A percentile compares a stretch with the other conserved stretches of the same genome.
Conservation (phyloP, 2,329 filamentous ascomycete genomes). For the Calonectria multiphialidica region DNA sequence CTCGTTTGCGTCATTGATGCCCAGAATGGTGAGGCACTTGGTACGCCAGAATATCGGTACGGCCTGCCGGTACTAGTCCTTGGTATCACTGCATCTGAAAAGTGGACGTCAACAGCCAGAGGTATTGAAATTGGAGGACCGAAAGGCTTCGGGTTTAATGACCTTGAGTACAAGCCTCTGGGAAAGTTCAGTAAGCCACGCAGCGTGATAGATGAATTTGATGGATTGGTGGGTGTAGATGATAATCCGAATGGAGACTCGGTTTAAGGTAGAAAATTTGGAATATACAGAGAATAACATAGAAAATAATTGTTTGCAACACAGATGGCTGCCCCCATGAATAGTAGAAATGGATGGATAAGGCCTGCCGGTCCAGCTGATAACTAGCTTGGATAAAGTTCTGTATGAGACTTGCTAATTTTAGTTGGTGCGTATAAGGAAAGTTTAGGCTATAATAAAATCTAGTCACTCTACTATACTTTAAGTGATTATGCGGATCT, state of each 20-base stretch:
- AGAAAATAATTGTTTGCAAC: neutral
- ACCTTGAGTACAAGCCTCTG: slow-evolving; percentile 60
- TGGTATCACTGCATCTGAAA: slow-evolving; percentile 58
- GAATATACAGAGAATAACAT: neutral
- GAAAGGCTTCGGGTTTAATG: slow-evolving; percentile 59
- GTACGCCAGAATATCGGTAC: slow-evolving; percentile 68
- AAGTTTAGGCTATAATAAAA: too few species aligned
- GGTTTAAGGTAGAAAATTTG: neutral
- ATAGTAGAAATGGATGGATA: too few species aligned
- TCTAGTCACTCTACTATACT: too few species aligned
- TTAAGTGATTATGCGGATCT: too few species aligned
- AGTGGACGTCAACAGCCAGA: slow-evolving; percentile 57
- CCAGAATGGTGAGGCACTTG: slow-evolving; percentile 68
- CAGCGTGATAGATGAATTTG: slow-evolving; percentile 66
- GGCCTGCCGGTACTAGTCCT: slow-evolving; percentile 63
- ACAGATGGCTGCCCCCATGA: neutral
- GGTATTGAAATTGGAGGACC: slow-evolving; percentile 64
- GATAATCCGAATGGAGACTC: neutral
- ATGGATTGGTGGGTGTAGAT: neutral
- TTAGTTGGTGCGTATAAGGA: too few species aligned
- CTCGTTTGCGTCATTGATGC: slow-evolving; percentile 67
- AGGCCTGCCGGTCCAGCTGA: too few species aligned
- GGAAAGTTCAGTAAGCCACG: slow-evolving; percentile 61
- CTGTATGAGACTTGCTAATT: too few species aligned
- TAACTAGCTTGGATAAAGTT: too few species aligned